A percentile compares a stretch with the other conserved stretches of the same genome.
Evolutionary conservation across 129 eudicot species (phyloP).

Genomic region (Solidago caesia): DNA sequence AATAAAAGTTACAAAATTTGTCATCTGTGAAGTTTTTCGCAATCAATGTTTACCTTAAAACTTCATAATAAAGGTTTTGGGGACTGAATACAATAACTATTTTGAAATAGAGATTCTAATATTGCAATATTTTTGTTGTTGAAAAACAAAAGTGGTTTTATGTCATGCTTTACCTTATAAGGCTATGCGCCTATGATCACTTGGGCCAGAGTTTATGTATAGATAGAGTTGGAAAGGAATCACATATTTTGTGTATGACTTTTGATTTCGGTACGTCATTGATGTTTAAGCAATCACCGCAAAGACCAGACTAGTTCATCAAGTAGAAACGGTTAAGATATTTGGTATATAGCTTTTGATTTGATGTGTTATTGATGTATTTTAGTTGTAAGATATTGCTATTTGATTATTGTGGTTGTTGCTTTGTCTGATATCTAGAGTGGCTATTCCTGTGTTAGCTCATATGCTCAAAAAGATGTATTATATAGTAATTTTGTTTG

Average conservation of each 20-base stretch:
- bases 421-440: background rate
- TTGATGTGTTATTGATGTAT: background rate
- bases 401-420: background rate
- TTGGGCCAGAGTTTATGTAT: too few relatives aligned
- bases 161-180: too few relatives aligned
- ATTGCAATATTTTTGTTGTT: background rate
- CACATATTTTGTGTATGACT: background rate
- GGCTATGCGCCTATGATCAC: too few relatives aligned
- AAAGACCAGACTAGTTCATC: background rate
- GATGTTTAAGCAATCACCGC: too few relatives aligned
- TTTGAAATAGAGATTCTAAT: too few relatives aligned
- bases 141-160: too few relatives aligned
- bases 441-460: background rate
- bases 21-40: too few relatives aligned
- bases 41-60: too few relatives aligned
- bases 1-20: too few relatives aligned
- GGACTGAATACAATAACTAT: too few relatives aligned
- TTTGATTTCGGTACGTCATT: too few relatives aligned
- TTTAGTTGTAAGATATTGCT: background rate
- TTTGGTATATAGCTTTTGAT: background rate
- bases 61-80: too few relatives aligned
- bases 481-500: background rate
- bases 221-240: background rate
- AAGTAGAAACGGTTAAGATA: background rate
- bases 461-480: slow-evolving; percentile 5